Evolutionary conservation across 1,284 basidiomycete genomes (phyloP).

Genomic region (Cryptococcus neoformans): DNA sequence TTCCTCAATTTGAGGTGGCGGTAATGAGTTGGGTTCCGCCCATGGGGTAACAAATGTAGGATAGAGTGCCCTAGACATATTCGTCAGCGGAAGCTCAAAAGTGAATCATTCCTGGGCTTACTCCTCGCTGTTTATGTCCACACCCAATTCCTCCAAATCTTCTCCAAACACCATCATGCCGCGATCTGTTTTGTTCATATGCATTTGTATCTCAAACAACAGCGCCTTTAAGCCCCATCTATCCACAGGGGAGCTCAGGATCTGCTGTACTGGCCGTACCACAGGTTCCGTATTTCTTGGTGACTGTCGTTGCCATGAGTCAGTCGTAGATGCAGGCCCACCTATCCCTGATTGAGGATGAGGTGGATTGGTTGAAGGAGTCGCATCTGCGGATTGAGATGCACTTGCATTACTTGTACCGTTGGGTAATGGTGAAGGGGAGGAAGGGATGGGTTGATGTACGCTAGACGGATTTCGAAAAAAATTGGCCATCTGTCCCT

Average conservation of each 20-base stretch:
- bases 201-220: conserved; percentile 77
- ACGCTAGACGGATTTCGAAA: conserved; percentile 17
- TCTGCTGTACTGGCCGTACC: conserved; percentile 90
- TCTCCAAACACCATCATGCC: conserved; percentile 84
- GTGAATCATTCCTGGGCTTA: conserved; percentile 51
- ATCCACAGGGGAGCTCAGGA: conserved; percentile 90
- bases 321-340: conserved; percentile 27
- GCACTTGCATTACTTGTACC: conserved; percentile 19
- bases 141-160: conserved; percentile 86
- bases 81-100: not conserved
- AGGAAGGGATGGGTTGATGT: conserved; percentile 20
- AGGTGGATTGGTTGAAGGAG: conserved; percentile 33
- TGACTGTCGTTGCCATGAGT: conserved; percentile 34
- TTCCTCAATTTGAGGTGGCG: conserved; percentile 41
- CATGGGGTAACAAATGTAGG: conserved; percentile 96
- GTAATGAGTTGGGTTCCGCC: conserved; percentile 73
- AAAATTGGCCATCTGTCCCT: conserved; percentile 28
- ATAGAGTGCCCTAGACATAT: conserved; percentile 70
- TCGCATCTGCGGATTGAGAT: conserved; percentile 31
- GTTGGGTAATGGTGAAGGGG: conserved; percentile 24
- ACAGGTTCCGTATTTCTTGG: conserved; percentile 54
- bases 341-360: conserved; percentile 17
- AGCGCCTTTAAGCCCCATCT: conserved; percentile 90
- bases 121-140: conserved; percentile 84
- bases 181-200: conserved; percentile 78